phyloP scores from a whole-genome alignment of 2,329 filamentous ascomycete genomes.

The Ophiocordyceps unilateralis region DNA sequence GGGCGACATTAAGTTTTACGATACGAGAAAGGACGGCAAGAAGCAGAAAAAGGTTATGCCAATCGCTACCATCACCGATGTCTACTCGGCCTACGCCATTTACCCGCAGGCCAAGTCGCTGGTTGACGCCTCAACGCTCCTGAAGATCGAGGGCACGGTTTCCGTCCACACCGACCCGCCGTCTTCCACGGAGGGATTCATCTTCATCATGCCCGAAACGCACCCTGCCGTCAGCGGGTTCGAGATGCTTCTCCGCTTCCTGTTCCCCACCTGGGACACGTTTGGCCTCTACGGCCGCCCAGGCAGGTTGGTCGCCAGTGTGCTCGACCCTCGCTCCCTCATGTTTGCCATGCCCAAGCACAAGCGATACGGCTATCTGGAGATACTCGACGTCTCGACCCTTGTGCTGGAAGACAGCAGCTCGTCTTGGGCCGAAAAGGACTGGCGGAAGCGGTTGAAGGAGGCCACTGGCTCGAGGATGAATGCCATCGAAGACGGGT shows the following conservation, averaged over 20 bases:
- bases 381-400: constrained; percentile 67
- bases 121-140: constrained; percentile 82
- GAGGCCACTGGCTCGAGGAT: constrained; percentile 71
- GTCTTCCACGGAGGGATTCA: constrained; percentile 73
- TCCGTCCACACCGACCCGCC: constrained; percentile 69
- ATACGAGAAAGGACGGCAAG: constrained; percentile 54
- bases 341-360: constrained; percentile 98
- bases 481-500: constrained; percentile 39
- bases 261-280: constrained; percentile 88
- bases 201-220: constrained; percentile 94
- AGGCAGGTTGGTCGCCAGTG: constrained; percentile 69
- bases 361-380: constrained; percentile 75
- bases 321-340: constrained; percentile 68
- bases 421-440: constrained; percentile 60
- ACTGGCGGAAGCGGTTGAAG: constrained; percentile 83
- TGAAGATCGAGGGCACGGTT: constrained; percentile 86
- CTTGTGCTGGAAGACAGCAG: constrained; percentile 68
- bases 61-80: constrained; percentile 81
- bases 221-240: constrained; percentile 87
- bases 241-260: constrained; percentile 82
- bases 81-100: constrained; percentile 84
- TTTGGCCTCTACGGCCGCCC: constrained; percentile 87
- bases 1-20: constrained; percentile 90
- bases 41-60: constrained; percentile 83
- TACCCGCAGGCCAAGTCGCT: constrained; percentile 90